These are phyloP conservation scores for Aspergillus kassunensis DNA, from an alignment of 495 filamentous ascomycete species.

Conservation along the genomic window DNA sequence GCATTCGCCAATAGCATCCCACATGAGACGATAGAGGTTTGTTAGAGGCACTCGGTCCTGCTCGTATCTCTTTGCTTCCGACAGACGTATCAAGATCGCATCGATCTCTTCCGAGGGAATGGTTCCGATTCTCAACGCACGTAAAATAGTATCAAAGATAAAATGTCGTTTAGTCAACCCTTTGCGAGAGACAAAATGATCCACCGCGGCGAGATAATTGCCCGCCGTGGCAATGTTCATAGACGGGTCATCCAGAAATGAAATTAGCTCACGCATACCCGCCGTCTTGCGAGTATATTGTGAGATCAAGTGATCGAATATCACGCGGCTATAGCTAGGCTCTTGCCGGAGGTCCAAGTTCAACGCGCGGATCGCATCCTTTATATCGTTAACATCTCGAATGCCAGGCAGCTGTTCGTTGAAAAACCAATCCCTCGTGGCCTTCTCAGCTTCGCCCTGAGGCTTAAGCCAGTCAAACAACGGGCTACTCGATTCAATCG, in stretches of 20 bases:
- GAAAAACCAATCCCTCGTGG: constrained; percentile 14
- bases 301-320: constrained; percentile 35
- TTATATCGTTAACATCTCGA: constrained; percentile 27
- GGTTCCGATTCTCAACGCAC: constrained; percentile 37
- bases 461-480: not conserved
- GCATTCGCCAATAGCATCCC: constrained; percentile 39
- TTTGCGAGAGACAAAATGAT: constrained; percentile 18
- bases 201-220: constrained; percentile 33
- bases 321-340: constrained; percentile 38
- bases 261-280: constrained; percentile 27
- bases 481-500: constrained; percentile 8
- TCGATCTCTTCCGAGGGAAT: constrained; percentile 34
- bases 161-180: constrained; percentile 8
- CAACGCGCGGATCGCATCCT: constrained; percentile 24
- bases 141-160: constrained; percentile 28
- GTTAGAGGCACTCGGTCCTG: constrained; percentile 4
- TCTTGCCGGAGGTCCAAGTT: constrained; percentile 35
- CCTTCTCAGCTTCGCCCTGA: not conserved
- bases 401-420: constrained; percentile 17
- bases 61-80: not conserved
- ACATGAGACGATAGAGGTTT: constrained; percentile 29
- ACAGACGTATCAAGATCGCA: constrained; percentile 26
- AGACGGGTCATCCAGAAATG: constrained; percentile 41
- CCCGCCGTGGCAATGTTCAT: constrained; percentile 38
- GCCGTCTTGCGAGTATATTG: not conserved